Base-by-base conservation (phyloP, 2,329 filamentous ascomycete species). In the Magnaporthiopsis rhizophila region DNA sequence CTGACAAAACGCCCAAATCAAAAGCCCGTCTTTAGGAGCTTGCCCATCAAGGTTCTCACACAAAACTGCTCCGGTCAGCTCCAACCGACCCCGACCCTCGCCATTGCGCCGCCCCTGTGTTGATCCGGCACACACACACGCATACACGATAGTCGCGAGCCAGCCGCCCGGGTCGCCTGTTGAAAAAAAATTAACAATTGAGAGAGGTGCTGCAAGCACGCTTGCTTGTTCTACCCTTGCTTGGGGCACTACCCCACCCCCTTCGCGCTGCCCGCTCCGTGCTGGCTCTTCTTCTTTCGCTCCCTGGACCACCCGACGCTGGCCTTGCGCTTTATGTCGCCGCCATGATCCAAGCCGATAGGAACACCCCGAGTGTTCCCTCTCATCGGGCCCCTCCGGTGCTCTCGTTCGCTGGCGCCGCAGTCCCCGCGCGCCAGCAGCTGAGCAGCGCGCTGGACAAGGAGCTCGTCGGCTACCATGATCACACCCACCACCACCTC, bases 11-110 rank as follows among this genome's bases (percentile, higher is more conserved):
- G 45, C 45, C 8, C n/a, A 53, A 53, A 53, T 21, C 45, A n/a
- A 30, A 30, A 53, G 34, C 3, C 45, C 18, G 45, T 21, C 45
- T 21, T 30, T n/a, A 28, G 36, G 30, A 30, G 30, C 30, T 24
- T 60, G 65, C 32, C 70, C 69, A 70, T 70, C 69, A 66, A 67
- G 69, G 69, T 71, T 70, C 69, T 70, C 67, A 66, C 38, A 28
- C 57, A 30, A 21, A 50, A 64, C 21, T 58, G 58, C 32, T 38
- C 30, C 53, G 34, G 62, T 60, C 67, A 66, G 66, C 38, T 45
- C 38, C 4, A 38, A 15, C 36, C 11, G 13, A 13, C 38, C 3
- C 38, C 38, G 38, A 18, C 11, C 15, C 38, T 45, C 38, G 38
- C 38, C 38, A 45, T 45, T 45, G 13, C 38, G 38, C 13, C 38